Conservation (phyloP, 2,329 filamentous ascomycete genomes). For the Xylariales sp. region DNA sequence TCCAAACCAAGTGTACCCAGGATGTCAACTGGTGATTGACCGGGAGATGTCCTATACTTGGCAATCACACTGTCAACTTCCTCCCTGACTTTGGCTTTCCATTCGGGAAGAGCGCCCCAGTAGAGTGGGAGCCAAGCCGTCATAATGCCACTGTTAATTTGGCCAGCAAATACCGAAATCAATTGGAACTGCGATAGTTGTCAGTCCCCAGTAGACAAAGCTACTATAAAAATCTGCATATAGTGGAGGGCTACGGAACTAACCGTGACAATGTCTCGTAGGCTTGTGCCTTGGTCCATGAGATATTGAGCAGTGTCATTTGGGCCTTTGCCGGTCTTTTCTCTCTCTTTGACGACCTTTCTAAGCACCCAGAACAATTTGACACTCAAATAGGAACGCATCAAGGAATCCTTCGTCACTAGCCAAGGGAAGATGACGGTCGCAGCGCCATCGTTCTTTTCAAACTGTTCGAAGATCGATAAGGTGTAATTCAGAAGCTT, state of each 20-base stretch:
- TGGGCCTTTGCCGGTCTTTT: constrained; percentile 32
- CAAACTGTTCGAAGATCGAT: constrained; percentile 40
- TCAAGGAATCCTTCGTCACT: constrained; percentile 37
- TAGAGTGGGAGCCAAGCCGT: constrained; percentile 47
- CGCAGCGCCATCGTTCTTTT: constrained; percentile 34
- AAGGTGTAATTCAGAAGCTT: constrained; percentile 36
- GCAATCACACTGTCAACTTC: constrained; percentile 42
- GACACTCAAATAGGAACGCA: constrained; percentile 38
- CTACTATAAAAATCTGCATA: too few species aligned
- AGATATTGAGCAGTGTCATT: constrained; percentile 50
- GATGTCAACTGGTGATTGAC: constrained; percentile 27
- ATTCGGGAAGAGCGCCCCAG: constrained; percentile 39
- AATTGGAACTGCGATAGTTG: constrained; percentile 41
- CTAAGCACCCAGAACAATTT: constrained; percentile 45
- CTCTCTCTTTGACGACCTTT: constrained; percentile 40
- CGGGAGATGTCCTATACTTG: constrained; percentile 30
- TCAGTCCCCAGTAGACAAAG: too few species aligned
- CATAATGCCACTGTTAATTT: constrained; percentile 53
- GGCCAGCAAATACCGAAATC: constrained; percentile 51
- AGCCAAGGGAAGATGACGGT: constrained; percentile 50
- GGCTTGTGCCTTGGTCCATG: constrained; percentile 44
- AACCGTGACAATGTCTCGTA: constrained; percentile 37
- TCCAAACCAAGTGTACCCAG: constrained; percentile 42
- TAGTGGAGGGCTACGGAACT: too few species aligned
- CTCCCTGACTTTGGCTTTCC: constrained; percentile 38